Evolutionary conservation across 768 basidiomycete genomes (phyloP).

Genomic region (Pleurotus giganteus): DNA sequence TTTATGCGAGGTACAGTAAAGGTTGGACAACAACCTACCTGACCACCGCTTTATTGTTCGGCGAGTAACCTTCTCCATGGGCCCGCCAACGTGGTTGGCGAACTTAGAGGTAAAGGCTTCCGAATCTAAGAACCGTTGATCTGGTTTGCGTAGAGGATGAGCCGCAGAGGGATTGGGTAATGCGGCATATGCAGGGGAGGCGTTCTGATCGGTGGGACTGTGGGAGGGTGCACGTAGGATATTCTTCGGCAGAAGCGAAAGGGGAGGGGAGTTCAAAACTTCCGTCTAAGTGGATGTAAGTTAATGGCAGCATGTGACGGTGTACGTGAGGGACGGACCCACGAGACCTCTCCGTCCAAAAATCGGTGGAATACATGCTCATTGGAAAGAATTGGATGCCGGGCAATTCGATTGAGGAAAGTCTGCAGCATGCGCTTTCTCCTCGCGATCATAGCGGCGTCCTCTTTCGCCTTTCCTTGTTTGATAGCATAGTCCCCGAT

Average conservation of each 20-base stretch:
- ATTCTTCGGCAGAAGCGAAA: slow-evolving; percentile 92
- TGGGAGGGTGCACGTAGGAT: slow-evolving; percentile 93
- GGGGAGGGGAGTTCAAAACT: slow-evolving; percentile 88
- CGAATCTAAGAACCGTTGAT: slow-evolving; percentile 94
- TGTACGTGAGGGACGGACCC: slow-evolving; percentile 54
- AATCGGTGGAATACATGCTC: slow-evolving; percentile 97
- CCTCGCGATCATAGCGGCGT: slow-evolving; percentile 85
- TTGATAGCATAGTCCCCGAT: slow-evolving; percentile 97
- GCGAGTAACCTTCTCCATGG: slow-evolving; percentile 96
- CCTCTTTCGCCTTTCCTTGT: slow-evolving; percentile 95
- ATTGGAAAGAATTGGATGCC: slow-evolving; percentile 93
- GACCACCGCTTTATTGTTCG: slow-evolving; percentile 93
- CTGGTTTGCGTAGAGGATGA: slow-evolving; percentile 87
- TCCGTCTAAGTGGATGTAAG: slow-evolving; percentile 59
- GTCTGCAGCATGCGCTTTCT: slow-evolving; percentile 95
- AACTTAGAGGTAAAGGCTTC: slow-evolving; percentile 97
- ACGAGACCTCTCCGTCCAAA: slow-evolving; percentile 92
- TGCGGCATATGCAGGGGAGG: slow-evolving; percentile 72
- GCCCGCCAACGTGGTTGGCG: slow-evolving; percentile 84
- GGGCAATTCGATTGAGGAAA: slow-evolving; percentile 85
- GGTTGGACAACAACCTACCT: slow-evolving; percentile 44
- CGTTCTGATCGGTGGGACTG: slow-evolving; percentile 81
- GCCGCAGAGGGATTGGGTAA: slow-evolving; percentile 88
- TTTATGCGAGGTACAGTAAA: slow-evolving; percentile 9
- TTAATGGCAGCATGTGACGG: slow-evolving; percentile 5